These are phyloP conservation scores for Chrysoporthe deuterocubensis DNA, from an alignment of 2,329 filamentous ascomycete species.

Conservation along the genomic window DNA sequence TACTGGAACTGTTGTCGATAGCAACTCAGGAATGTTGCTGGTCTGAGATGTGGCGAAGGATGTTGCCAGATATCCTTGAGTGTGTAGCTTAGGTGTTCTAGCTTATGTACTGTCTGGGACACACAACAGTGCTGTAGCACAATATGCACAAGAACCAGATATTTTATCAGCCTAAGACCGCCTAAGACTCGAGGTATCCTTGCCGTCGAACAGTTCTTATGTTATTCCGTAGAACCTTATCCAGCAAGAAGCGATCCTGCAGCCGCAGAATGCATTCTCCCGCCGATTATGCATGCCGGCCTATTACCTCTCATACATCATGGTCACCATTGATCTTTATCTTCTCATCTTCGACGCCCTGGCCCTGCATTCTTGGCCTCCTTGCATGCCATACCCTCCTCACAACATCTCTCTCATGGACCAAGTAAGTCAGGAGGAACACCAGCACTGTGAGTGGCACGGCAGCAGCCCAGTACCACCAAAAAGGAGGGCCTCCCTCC, in stretches of 20 bases:
- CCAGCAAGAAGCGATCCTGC: neutral
- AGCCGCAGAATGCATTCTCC: neutral
- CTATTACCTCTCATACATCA: neutral
- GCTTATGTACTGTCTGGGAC: no score
- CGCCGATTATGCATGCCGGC: neutral
- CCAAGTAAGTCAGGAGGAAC: conserved; percentile 21
- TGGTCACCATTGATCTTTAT: neutral
- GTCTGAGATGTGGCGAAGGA: conserved; percentile 11
- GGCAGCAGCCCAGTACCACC: conserved; percentile 22
- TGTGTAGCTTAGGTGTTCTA: neutral
- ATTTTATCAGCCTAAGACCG: no score
- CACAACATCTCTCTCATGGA: conserved; percentile 21
- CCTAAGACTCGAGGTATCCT: no score
- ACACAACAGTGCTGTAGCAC: no score
- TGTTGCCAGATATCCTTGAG: neutral
- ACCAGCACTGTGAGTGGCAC: conserved; percentile 19
- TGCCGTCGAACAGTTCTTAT: neutral
- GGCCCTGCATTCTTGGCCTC: neutral
- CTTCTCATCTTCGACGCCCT: neutral
- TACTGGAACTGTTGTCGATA: conserved; percentile 33
- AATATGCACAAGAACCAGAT: no score
- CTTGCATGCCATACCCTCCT: conserved; percentile 12
- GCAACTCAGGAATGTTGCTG: conserved; percentile 32
- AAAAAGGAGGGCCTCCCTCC: neutral
- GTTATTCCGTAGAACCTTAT: neutral